phyloP scores from a whole-genome alignment of 371 early-diverging fungal species.

The Zychaea mexicana region DNA sequence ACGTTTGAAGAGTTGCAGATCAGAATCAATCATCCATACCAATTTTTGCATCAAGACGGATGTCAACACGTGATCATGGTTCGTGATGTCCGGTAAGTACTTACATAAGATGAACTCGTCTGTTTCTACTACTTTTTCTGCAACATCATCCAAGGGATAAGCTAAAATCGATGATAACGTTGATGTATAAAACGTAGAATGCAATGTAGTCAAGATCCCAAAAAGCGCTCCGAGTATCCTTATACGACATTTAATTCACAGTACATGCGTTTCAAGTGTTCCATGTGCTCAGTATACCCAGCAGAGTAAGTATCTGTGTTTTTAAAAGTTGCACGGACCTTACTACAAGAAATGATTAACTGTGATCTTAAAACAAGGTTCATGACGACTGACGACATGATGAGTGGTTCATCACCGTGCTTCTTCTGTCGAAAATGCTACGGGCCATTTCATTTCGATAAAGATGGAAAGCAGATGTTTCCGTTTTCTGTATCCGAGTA shows the following conservation, averaged over 20 bases:
- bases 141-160: background rate
- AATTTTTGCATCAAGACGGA: conserved; percentile 71
- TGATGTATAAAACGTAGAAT: too few relatives aligned
- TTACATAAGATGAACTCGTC: background rate
- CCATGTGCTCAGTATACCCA: conserved; percentile 68
- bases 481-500: conserved; percentile 8
- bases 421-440: conserved; percentile 81
- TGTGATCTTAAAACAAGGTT: conserved; percentile 23
- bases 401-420: conserved; percentile 73
- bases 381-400: conserved; percentile 70
- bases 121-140: background rate
- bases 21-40: conserved; percentile 62
- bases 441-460: conserved; percentile 69
- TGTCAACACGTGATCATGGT: conserved; percentile 78
- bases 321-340: background rate
- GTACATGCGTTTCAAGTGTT: conserved; percentile 58
- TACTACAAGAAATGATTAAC: background rate
- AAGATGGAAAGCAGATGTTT: conserved; percentile 30
- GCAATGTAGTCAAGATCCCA: conserved; percentile 27
- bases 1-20: conserved; percentile 60
- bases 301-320: conserved; percentile 44
- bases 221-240: conserved; percentile 41
- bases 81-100: conserved; percentile 55
- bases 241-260: conserved; percentile 47
- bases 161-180: too few relatives aligned